phyloP scores from a whole-genome alignment of 2,329 filamentous ascomycete species.

The Monilinia polystroma region DNA sequence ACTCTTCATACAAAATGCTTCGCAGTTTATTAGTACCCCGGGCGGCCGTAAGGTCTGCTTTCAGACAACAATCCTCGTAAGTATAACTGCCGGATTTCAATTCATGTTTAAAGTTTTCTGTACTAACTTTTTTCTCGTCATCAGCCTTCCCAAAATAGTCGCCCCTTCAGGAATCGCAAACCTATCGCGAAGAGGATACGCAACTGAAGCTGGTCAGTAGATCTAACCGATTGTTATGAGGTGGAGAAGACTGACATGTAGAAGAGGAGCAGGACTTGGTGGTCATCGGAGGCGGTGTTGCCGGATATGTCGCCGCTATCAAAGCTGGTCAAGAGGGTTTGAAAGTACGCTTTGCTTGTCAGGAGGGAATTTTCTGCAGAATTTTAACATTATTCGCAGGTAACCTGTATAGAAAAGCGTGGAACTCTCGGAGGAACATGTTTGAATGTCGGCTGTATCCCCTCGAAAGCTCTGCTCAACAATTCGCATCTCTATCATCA shows the following conservation, averaged over 20 bases:
- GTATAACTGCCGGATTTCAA: slow-evolving; percentile 33
- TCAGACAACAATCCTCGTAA: slow-evolving; percentile 54
- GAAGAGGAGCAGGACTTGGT: slow-evolving; percentile 94
- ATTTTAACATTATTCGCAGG: slow-evolving; percentile 51
- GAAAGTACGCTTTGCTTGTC: slow-evolving; percentile 61
- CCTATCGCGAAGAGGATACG: slow-evolving; percentile 60
- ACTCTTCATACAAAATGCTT: slow-evolving; percentile 51
- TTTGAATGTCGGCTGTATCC: slow-evolving; percentile 98
- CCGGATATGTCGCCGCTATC: slow-evolving; percentile 97
- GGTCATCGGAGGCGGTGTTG: slow-evolving; percentile 96
- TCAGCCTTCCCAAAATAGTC: slow-evolving; percentile 52
- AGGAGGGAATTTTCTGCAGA: slow-evolving; percentile 17
- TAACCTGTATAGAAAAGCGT: slow-evolving; percentile 97
- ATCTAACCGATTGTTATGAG: slow-evolving; percentile 45
- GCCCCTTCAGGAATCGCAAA: slow-evolving; percentile 48
- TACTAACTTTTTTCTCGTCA: slow-evolving; percentile 29
- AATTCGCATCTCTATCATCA: slow-evolving; percentile 98
- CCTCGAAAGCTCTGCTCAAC: slow-evolving; percentile 98
- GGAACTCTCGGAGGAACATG: slow-evolving; percentile 93
- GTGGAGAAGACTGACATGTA: slow-evolving; percentile 54
- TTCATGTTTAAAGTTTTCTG: slow-evolving; percentile 15
- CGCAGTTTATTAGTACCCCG: slow-evolving; percentile 61
- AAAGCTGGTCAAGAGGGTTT: slow-evolving; percentile 97
- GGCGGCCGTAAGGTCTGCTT: slow-evolving; percentile 56
- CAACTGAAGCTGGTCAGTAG: slow-evolving; percentile 46